Conservation (phyloP, 768 basidiomycete genomes). For the Trametes coccinea region DNA sequence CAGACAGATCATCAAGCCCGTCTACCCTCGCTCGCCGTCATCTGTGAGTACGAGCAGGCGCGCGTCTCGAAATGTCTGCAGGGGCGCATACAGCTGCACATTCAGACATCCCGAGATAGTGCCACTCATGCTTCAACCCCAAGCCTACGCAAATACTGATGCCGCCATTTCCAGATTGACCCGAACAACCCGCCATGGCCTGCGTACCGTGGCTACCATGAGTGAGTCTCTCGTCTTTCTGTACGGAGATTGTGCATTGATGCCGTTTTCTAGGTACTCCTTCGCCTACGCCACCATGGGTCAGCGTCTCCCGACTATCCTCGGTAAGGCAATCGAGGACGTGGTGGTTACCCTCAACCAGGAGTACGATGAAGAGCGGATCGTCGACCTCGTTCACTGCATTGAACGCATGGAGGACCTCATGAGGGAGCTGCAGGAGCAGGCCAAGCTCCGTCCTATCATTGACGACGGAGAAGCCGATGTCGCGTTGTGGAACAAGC, state of each 20-base stretch:
- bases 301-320: constrained; percentile 90
- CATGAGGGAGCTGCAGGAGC: constrained; percentile 83
- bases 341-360: constrained; percentile 86
- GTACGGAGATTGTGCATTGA: neutral
- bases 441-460: constrained; percentile 83
- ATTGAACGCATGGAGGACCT: constrained; percentile 89
- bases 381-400: constrained; percentile 82
- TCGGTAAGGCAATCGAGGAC: constrained; percentile 95
- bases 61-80: neutral
- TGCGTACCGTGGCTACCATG: constrained; percentile 70
- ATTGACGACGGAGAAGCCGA: constrained; percentile 91
- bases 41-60: constrained; percentile 43
- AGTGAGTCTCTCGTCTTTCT: constrained; percentile 9
- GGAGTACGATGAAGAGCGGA: constrained; percentile 76
- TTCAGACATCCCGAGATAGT: neutral
- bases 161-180: constrained; percentile 51
- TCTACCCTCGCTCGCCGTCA: constrained; percentile 76
- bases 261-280: constrained; percentile 59
- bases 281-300: constrained; percentile 95
- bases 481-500: constrained; percentile 95
- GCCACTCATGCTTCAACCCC: neutral
- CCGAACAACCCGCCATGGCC: constrained; percentile 86
- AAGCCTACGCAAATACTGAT: constrained; percentile 3
- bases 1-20: constrained; percentile 69
- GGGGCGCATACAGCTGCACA: neutral